Evolutionary conservation across 164 flowering plant species (phyloP).

Genomic region (Euptelea pleiosperma): DNA sequence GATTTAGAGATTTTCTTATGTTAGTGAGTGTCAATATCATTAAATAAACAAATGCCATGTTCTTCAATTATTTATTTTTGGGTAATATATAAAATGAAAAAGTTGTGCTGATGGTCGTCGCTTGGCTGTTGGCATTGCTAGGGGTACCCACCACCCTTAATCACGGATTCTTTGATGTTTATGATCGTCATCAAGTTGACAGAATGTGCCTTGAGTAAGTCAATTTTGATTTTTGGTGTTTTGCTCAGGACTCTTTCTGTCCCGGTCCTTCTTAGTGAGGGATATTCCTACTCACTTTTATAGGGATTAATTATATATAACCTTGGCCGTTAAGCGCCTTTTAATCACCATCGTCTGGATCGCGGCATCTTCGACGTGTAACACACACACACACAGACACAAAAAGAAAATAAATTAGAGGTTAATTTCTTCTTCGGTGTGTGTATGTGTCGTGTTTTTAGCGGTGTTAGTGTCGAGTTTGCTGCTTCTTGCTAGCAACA

Average conservation of each 20-base stretch:
- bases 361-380: too few species aligned
- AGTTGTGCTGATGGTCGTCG: not conserved
- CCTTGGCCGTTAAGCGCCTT: too few species aligned
- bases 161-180: not conserved
- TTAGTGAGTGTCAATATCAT: constrained; percentile 5
- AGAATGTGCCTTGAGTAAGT: not conserved
- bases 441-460: too few species aligned
- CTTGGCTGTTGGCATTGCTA: not conserved
- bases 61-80: not conserved
- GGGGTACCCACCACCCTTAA: not conserved
- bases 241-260: not conserved
- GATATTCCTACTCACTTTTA: not conserved
- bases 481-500: too few species aligned
- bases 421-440: too few species aligned
- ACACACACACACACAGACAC: too few species aligned
- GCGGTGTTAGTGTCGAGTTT: too few species aligned
- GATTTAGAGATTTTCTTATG: not conserved
- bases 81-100: not conserved
- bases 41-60: not conserved
- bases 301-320: not conserved
- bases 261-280: not conserved
- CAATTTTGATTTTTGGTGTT: not conserved
- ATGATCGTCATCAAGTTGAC: not conserved
- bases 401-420: too few species aligned
- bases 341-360: too few species aligned